phyloP scores from a whole-genome alignment of 2,329 filamentous ascomycete species.

The Microdochium bolleyi region DNA sequence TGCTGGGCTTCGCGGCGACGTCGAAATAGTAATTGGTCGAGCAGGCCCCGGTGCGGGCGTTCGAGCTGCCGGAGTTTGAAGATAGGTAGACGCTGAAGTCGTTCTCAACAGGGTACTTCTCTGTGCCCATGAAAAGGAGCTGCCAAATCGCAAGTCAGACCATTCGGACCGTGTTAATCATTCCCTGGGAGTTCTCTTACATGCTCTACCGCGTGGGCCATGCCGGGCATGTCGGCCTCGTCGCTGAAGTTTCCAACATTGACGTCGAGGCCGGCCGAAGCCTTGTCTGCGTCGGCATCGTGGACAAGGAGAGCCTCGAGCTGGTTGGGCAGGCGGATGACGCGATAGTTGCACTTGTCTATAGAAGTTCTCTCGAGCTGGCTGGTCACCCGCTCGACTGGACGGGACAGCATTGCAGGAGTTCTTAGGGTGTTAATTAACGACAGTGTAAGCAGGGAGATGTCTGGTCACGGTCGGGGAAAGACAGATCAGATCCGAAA shows the following conservation, averaged over 20 bases:
- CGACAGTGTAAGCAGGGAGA: too few species aligned
- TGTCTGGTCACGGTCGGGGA: too few species aligned
- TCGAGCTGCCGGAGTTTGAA: slow-evolving; percentile 82
- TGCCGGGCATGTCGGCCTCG: slow-evolving; percentile 80
- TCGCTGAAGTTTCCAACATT: slow-evolving; percentile 96
- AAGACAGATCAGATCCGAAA: too few species aligned
- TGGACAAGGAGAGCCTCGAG: slow-evolving; percentile 90
- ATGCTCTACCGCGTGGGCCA: slow-evolving; percentile 95
- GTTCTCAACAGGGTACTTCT: slow-evolving; percentile 95
- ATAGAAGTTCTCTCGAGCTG: slow-evolving; percentile 73
- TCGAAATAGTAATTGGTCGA: slow-evolving; percentile 99
- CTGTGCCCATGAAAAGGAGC: slow-evolving; percentile 95
- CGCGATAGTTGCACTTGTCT: slow-evolving; percentile 81
- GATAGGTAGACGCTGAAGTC: slow-evolving; percentile 92
- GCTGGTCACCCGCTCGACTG: slow-evolving; percentile 53
- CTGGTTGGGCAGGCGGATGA: slow-evolving; percentile 77
- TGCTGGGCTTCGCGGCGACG: slow-evolving; percentile 70
- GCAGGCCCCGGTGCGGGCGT: slow-evolving; percentile 87
- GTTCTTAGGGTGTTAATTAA: too few species aligned
- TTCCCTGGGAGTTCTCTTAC: slow-evolving; percentile 26
- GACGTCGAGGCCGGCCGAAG: slow-evolving; percentile 89
- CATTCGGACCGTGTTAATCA: neutral
- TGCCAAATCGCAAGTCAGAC: slow-evolving; percentile 15
- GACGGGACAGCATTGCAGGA: too few species aligned
- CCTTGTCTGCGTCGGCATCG: slow-evolving; percentile 92